Evolutionary conservation across 2,329 filamentous ascomycete genomes (phyloP), one percentile per base, ranked within the genome.

Genomic region (Biscogniauxia sp.): DNA sequence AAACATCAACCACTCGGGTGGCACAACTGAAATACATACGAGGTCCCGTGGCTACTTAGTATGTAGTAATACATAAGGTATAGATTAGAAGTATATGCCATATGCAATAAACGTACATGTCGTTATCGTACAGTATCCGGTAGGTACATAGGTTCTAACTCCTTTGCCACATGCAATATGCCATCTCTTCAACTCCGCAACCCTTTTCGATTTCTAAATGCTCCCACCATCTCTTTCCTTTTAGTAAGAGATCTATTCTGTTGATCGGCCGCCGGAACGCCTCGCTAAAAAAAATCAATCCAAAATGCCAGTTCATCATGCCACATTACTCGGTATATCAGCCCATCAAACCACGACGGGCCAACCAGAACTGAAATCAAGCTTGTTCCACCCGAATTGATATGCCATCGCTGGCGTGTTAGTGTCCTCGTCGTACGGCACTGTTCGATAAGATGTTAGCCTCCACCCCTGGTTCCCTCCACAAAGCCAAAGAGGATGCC

Each of bases 311-410:
- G 17, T 2, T 17, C 5, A 17, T 26, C 45, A 26, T n/a, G 17
- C 32, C 19, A 26, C 45, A 41, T 20, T 26, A 25, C 20, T 49
- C 7, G 58, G 26, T 7, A 20, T 20, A 4, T 53, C 54, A 4
- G 26, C 55, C 9, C 55, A 55, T 55, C 53, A 13, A 52, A 68
- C 58, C 15, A 69, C 52, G 15, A 20, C 50, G 13, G 67, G 67
- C 67, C 67, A 69, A 11, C 66, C 67, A 26, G 63, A 63, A 37
- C 60, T 56, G 26, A 69, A 69, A 41, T 66, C 57, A 23, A 68
- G 64, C 61, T 68, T 68, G 50, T 68, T 68, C 66, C 66, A 68
- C 49, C 66, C 66, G 28, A 68, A 65, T 1, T 62, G 59, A 56
- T 61, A 67, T 28, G 51, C 58, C 17, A 64, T 61, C 11, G 55